phyloP scores from a whole-genome alignment of 345 rosid genomes.

The Bruguiera parviflora region DNA sequence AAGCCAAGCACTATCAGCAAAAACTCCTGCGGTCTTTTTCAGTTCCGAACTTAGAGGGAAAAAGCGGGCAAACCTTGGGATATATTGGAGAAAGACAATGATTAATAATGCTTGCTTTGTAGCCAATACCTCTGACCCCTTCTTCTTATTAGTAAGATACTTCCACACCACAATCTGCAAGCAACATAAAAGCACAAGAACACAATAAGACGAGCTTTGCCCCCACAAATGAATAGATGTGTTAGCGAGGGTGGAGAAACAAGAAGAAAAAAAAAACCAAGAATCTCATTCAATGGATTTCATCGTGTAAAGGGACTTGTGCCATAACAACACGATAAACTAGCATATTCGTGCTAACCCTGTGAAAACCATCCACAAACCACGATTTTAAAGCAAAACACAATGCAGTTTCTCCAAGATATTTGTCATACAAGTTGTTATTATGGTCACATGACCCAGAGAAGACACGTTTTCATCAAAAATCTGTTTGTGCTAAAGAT shows the following conservation, averaged over 20 bases:
- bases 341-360: no score
- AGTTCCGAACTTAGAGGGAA: conserved; percentile 75
- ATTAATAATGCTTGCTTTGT: conserved; percentile 55
- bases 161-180: conserved; percentile 68
- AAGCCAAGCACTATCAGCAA: conserved; percentile 78
- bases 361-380: no score
- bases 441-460: no score
- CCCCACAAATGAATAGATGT: background rate
- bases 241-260: background rate
- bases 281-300: no score
- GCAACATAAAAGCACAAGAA: conserved; percentile 2
- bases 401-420: no score
- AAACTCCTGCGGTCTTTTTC: conserved; percentile 75
- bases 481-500: no score
- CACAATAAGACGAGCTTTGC: background rate
- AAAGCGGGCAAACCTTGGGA: conserved; percentile 72
- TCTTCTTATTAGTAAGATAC: conserved; percentile 44
- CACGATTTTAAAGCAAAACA: no score
- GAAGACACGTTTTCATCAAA: no score
- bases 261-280: background rate
- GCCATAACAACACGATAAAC: no score
- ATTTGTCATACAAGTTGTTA: no score
- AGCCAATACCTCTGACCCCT: conserved; percentile 56
- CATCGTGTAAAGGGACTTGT: no score
- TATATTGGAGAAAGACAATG: conserved; percentile 63